phyloP scores from a whole-genome alignment of 2,329 filamentous ascomycete genomes.

The Ophiostoma perfectum region DNA sequence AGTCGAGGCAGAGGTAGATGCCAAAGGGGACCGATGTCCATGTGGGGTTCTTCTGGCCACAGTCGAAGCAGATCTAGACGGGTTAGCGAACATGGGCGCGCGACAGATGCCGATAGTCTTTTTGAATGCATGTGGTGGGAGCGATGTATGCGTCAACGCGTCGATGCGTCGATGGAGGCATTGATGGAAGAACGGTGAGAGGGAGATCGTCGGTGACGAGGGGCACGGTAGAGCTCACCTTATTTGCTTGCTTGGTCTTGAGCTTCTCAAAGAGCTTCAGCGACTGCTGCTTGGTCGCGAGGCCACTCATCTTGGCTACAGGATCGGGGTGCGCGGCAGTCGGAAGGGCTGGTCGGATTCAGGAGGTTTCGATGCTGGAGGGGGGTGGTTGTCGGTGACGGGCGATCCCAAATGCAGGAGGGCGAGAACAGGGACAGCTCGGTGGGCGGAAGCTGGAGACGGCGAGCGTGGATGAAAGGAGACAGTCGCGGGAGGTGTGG shows the following conservation, averaged over 20 bases:
- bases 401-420: background rate
- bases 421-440: background rate
- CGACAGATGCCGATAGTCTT: background rate
- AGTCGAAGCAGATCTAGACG: conserved; percentile 89
- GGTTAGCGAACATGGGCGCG: background rate
- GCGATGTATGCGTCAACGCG: background rate
- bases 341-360: background rate
- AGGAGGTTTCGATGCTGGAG: background rate
- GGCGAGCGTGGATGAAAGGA: background rate
- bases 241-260: conserved; percentile 90
- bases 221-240: conserved; percentile 49
- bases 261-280: conserved; percentile 97
- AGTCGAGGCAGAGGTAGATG: conserved; percentile 97
- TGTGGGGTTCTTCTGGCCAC: conserved; percentile 92
- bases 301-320: conserved; percentile 53
- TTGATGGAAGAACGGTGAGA: background rate
- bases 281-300: conserved; percentile 89
- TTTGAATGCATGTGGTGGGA: too few relatives aligned
- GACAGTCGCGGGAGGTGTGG: background rate
- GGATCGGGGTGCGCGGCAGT: background rate
- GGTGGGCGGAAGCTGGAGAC: background rate
- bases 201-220: background rate
- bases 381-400: conserved; percentile 5
- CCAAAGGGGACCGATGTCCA: conserved; percentile 95
- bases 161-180: background rate